These are phyloP conservation scores for Hypoxylon rickii DNA, from an alignment of 495 filamentous ascomycete species.

Conservation along the genomic window DNA sequence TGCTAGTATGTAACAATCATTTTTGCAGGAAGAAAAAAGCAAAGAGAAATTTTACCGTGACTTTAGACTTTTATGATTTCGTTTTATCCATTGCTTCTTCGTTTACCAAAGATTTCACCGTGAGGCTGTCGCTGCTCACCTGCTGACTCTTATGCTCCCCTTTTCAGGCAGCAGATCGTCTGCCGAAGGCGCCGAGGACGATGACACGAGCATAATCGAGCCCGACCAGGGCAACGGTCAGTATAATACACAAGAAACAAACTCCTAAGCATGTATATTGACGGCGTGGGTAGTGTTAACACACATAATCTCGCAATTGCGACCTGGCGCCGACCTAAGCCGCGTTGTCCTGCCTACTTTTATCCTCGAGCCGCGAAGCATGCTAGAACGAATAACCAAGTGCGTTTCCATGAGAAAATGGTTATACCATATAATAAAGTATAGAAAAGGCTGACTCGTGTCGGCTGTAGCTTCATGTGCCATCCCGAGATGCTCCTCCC, in stretches of 20 bases:
- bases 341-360: conserved; percentile 95
- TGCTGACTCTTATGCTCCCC: conserved; percentile 21
- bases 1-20: conserved; percentile 37
- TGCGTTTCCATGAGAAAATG: no score
- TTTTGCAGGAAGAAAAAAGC: neutral
- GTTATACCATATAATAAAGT: neutral
- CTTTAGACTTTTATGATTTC: no score
- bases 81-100: neutral
- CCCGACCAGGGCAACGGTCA: conserved; percentile 73
- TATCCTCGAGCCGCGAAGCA: conserved; percentile 95
- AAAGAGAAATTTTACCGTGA: neutral
- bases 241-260: conserved; percentile 36
- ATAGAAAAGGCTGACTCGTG: conserved; percentile 30
- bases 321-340: conserved; percentile 93
- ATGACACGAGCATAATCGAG: conserved; percentile 77
- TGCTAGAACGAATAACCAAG: conserved; percentile 99
- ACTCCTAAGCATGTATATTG: neutral
- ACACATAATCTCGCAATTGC: conserved; percentile 95
- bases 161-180: conserved; percentile 55
- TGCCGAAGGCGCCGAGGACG: conserved; percentile 57
- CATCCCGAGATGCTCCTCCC: conserved; percentile 94
- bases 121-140: neutral
- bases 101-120: neutral
- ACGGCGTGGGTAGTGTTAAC: conserved; percentile 66
- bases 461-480: conserved; percentile 88